phyloP scores from a whole-genome alignment of 176 grass and related monocot species.

The Oryza glumipatula region DNA sequence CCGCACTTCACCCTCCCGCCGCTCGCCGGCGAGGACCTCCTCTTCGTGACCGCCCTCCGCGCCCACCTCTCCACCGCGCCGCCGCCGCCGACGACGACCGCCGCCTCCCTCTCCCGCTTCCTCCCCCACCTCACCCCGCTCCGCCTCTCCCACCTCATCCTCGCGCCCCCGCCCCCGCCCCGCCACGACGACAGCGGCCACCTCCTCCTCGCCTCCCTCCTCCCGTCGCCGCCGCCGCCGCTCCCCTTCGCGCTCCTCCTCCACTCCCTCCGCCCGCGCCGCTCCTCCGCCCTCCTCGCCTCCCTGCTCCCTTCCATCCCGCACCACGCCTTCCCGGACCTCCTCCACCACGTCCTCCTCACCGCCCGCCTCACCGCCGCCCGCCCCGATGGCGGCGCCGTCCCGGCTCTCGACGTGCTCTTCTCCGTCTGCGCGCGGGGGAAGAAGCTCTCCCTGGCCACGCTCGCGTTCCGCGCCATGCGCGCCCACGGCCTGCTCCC shows the following conservation, averaged over 20 bases:
- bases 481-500: conserved; percentile 68
- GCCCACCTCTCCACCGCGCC: conserved; percentile 56
- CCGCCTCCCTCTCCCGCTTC: conserved; percentile 41
- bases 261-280: conserved; percentile 40
- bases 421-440: conserved; percentile 67
- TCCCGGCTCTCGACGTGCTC: conserved; percentile 60
- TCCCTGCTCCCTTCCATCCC: conserved; percentile 43
- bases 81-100: not conserved
- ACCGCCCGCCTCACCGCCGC: conserved; percentile 43
- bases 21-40: conserved; percentile 60
- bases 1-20: conserved; percentile 66
- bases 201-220: conserved; percentile 7
- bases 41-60: conserved; percentile 58
- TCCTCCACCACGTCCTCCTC: conserved; percentile 49
- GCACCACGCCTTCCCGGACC: conserved; percentile 46
- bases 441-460: conserved; percentile 72
- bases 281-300: conserved; percentile 39
- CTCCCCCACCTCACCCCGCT: conserved; percentile 38
- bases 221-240: conserved; percentile 25
- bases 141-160: conserved; percentile 50
- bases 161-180: not conserved
- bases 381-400: conserved; percentile 27
- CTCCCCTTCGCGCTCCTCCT: conserved; percentile 43
- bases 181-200: conserved; percentile 1
- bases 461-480: conserved; percentile 65